Percentiles rank a stretch among this genome's conserved stretches.
These are phyloP conservation scores for Immersiella caudata DNA, from an alignment of 495 filamentous ascomycete genomes.

Conservation along the genomic window DNA sequence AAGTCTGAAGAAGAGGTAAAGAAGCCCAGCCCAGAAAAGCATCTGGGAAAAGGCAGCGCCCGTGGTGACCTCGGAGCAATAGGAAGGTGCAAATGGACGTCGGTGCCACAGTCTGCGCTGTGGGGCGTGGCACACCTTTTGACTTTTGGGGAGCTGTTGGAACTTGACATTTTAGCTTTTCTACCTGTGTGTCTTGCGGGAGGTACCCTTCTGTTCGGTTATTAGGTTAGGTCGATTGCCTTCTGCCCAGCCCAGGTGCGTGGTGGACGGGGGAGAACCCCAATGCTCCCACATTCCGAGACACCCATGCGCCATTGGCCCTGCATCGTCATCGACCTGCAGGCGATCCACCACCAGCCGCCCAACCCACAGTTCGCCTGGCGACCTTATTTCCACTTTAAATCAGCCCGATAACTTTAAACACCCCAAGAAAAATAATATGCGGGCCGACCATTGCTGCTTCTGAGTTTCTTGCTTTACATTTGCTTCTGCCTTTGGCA, in stretches of 20 bases:
- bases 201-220: background rate
- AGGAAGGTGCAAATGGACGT: background rate
- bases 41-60: background rate
- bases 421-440: slow-evolving; percentile 16
- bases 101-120: no score
- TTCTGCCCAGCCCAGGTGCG: background rate
- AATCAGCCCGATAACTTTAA: slow-evolving; percentile 29
- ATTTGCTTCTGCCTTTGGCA: background rate
- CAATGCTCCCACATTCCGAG: slow-evolving; percentile 40
- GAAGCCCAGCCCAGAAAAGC: background rate
- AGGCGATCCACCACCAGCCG: slow-evolving; percentile 38
- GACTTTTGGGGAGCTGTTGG: background rate
- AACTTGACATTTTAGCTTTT: background rate
- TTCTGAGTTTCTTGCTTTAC: background rate
- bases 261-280: background rate
- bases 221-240: background rate
- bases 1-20: background rate
- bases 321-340: slow-evolving; percentile 45
- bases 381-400: slow-evolving; percentile 38
- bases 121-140: background rate
- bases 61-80: background rate
- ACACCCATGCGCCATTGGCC: slow-evolving; percentile 35
- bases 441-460: background rate
- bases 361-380: slow-evolving; percentile 11
- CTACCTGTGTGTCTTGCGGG: no score